A percentile compares a stretch with the other conserved stretches of the same genome.
These are phyloP conservation scores for Flaveria robusta DNA, from an alignment of 129 eudicot species.

Conservation along the genomic window DNA sequence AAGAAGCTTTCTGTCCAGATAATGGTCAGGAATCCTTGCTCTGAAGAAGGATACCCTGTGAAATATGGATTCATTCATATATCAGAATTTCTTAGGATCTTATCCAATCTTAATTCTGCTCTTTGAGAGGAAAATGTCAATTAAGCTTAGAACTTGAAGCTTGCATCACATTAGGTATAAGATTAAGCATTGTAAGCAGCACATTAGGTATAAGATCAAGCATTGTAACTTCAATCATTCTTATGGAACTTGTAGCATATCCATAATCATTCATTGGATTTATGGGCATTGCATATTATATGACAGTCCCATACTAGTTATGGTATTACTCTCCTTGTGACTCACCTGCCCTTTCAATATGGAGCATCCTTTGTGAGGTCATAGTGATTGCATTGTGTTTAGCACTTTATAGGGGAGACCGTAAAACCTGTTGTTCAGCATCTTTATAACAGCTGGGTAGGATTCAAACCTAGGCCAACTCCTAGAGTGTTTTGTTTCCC, in stretches of 20 bases:
- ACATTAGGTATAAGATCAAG: background rate
- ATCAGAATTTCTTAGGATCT: background rate
- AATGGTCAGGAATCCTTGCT: background rate
- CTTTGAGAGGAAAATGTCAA: background rate
- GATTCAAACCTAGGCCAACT: background rate
- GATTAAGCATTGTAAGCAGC: too few species aligned
- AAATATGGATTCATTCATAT: background rate
- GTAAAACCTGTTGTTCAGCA: conserved; percentile 2
- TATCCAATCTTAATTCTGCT: background rate
- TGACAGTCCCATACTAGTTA: conserved; percentile 4
- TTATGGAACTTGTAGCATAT: background rate
- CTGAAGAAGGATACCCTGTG: background rate
- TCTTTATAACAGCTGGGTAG: background rate
- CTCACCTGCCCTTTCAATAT: background rate
- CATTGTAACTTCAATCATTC: background rate
- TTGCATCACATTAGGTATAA: background rate
- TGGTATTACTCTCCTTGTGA: background rate
- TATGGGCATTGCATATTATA: conserved; percentile 11
- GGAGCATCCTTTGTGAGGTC: conserved; percentile 2
- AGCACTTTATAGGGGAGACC: background rate
- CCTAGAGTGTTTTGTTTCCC: background rate
- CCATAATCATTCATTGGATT: background rate
- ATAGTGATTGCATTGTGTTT: conserved; percentile 2
- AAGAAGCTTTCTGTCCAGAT: background rate
- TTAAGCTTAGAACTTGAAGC: background rate